phyloP scores from a whole-genome alignment of 2,329 filamentous ascomycete species.

The Coccinonectria pachysandricola region DNA sequence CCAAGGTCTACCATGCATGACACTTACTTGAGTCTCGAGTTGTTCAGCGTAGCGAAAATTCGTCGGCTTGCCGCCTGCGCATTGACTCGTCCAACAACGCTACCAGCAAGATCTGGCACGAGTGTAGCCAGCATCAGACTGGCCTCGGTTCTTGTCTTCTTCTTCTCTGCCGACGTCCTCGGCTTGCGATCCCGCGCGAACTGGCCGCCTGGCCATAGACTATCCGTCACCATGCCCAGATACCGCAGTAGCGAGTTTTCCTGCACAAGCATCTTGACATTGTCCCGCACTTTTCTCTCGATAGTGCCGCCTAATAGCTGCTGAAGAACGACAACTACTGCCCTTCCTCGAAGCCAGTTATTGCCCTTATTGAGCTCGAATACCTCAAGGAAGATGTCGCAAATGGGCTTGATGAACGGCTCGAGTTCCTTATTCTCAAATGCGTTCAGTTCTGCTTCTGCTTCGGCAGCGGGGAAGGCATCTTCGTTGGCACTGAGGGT shows the following conservation, averaged over 20 bases:
- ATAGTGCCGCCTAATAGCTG: slow-evolving; percentile 93
- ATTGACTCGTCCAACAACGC: slow-evolving; percentile 86
- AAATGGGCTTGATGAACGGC: slow-evolving; percentile 96
- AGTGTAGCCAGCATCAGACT: slow-evolving; percentile 81
- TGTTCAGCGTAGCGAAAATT: slow-evolving; percentile 86
- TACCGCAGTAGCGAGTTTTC: slow-evolving; percentile 74
- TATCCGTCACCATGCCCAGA: slow-evolving; percentile 60
- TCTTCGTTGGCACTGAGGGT: slow-evolving; percentile 44
- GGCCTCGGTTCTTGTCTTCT: slow-evolving; percentile 74
- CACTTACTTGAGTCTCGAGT: slow-evolving; percentile 75
- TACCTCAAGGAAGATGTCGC: slow-evolving; percentile 90
- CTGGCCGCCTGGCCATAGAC: slow-evolving; percentile 70
- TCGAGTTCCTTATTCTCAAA: slow-evolving; percentile 85
- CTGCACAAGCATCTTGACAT: slow-evolving; percentile 59
- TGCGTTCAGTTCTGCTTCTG: slow-evolving; percentile 85
- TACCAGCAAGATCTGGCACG: slow-evolving; percentile 81
- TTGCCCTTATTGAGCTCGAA: slow-evolving; percentile 93
- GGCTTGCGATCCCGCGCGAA: slow-evolving; percentile 38
- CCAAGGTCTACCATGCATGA: not conserved
- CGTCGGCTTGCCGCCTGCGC: slow-evolving; percentile 82
- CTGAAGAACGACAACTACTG: slow-evolving; percentile 91
- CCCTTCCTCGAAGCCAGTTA: slow-evolving; percentile 92
- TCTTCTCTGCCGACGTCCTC: slow-evolving; percentile 62
- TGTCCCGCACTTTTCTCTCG: slow-evolving; percentile 87
- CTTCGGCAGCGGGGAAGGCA: slow-evolving; percentile 53